phyloP scores from a whole-genome alignment of 345 rosid species.

The Kandelia obovata region DNA sequence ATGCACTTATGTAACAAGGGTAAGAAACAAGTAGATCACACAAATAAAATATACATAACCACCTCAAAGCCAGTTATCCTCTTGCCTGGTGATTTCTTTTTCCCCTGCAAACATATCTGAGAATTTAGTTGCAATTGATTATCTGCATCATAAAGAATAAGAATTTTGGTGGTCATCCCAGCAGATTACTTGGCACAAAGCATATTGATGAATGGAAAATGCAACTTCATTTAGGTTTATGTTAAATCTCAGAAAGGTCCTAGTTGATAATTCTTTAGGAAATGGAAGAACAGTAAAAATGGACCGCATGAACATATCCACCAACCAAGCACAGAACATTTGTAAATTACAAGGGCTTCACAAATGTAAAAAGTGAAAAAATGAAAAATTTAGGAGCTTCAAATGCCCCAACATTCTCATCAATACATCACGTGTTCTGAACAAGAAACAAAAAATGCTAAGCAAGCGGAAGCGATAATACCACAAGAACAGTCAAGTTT shows the following conservation, averaged over 20 bases:
- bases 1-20: neutral
- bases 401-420: too few relatives aligned
- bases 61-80: slow-evolving; percentile 54
- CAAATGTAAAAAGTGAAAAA: neutral
- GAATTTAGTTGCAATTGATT: slow-evolving; percentile 27
- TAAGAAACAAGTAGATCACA: neutral
- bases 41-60: neutral
- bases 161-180: slow-evolving; percentile 23
- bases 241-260: neutral
- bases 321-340: too few relatives aligned
- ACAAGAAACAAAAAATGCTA: too few relatives aligned
- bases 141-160: slow-evolving; percentile 40
- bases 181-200: slow-evolving; percentile 19
- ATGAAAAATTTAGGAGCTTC: too few relatives aligned
- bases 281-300: too few relatives aligned
- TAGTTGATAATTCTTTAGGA: too few relatives aligned
- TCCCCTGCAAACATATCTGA: slow-evolving; percentile 34
- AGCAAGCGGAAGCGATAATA: too few relatives aligned
- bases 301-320: too few relatives aligned
- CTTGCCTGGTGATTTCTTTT: slow-evolving; percentile 39
- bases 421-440: too few relatives aligned
- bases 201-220: slow-evolving; percentile 12
- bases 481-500: too few relatives aligned
- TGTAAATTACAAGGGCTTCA: too few relatives aligned
- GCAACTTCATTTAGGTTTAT: neutral